Evolutionary conservation across 495 filamentous ascomycete species (phyloP), one percentile per base, ranked within the genome.

Genomic region (Neurospora sp.): DNA sequence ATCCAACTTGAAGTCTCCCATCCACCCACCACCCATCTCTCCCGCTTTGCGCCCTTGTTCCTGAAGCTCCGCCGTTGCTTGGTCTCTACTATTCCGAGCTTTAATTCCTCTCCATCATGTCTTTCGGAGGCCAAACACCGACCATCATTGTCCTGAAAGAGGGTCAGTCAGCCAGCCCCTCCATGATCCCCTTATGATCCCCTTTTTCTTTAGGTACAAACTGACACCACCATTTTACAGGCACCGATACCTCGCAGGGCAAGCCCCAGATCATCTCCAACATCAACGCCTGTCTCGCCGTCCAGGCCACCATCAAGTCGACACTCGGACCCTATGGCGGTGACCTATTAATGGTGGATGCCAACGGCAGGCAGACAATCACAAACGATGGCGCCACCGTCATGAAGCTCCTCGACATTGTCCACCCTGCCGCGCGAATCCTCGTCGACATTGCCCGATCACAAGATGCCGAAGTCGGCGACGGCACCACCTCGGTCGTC

Each of bases 371-470:
- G 81, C 94, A 97, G 85, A 99, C 96, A 75, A 98, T 99, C 78
- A 99, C 96, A 69, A 99, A 99, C 82, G 96, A 99, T 88, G 96
- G 96, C 79, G 96, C 96, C 59, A 99, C 96, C 31, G 96, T 98
- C 59, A 99, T 99, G 96, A 68, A 97, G 94, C 91, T 99, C 53
- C 90, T 99, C 74, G 96, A 99, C 82, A 98, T 99, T 79, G 93
- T 99, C 72, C 96, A 99, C 86, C 96, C 96, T 71, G 96, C 96
- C 76, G 96, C 96, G 76, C 92, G 96, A 81, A 97, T 99, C 84
- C 91, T 99, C 77, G 97, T 95, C 79, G 96, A 99, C 80, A 98
- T 99, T 78, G 96, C 96, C 70, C 91, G 96, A 79, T 98, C 96
- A 75, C 96, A 99, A 91, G 96, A 99, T 81, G 96, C 96, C 73